Conservation (phyloP, 2,329 filamentous ascomycete species). For the Pseudovirgaria hyperparasitica region DNA sequence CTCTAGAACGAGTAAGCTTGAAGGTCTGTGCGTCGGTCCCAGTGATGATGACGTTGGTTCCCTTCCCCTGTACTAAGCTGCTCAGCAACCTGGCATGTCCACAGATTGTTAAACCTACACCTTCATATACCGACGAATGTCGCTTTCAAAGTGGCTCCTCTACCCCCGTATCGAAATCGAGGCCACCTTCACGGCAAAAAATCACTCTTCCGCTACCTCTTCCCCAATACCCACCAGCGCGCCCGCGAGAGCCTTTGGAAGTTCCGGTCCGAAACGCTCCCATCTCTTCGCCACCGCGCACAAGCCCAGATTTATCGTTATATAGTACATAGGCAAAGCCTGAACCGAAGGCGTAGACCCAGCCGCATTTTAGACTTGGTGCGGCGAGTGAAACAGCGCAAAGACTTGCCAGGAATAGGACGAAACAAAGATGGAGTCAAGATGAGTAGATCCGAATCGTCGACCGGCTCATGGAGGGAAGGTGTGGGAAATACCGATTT, state of each 20-base stretch:
- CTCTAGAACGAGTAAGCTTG: too few species aligned
- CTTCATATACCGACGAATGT: too few species aligned
- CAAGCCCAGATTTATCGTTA: slow-evolving; percentile 69
- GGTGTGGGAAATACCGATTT: slow-evolving; percentile 19
- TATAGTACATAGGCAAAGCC: slow-evolving; percentile 49
- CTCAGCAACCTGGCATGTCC: too few species aligned
- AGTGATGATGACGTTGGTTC: too few species aligned
- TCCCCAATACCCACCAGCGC: slow-evolving; percentile 51
- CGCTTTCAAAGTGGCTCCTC: slow-evolving; percentile 9
- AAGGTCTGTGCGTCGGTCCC: too few species aligned
- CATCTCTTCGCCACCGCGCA: slow-evolving; percentile 53
- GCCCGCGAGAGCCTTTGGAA: slow-evolving; percentile 54
- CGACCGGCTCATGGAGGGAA: slow-evolving; percentile 12
- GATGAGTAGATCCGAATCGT: slow-evolving; percentile 14
- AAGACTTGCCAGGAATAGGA: slow-evolving; percentile 12
- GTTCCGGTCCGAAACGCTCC: slow-evolving; percentile 65
- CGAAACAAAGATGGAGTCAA: slow-evolving; percentile 22
- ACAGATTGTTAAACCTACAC: too few species aligned
- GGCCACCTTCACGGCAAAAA: slow-evolving; percentile 16
- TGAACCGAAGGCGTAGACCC: slow-evolving; percentile 17
- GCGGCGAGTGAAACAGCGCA: too few species aligned
- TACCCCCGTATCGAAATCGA: slow-evolving; percentile 17
- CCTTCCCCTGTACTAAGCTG: too few species aligned
- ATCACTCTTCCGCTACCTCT: slow-evolving; percentile 50
- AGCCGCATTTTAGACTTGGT: slow-evolving; percentile 19